Base-by-base conservation (phyloP, 169 alveolate genomes). In the Eimeria acervulina region DNA sequence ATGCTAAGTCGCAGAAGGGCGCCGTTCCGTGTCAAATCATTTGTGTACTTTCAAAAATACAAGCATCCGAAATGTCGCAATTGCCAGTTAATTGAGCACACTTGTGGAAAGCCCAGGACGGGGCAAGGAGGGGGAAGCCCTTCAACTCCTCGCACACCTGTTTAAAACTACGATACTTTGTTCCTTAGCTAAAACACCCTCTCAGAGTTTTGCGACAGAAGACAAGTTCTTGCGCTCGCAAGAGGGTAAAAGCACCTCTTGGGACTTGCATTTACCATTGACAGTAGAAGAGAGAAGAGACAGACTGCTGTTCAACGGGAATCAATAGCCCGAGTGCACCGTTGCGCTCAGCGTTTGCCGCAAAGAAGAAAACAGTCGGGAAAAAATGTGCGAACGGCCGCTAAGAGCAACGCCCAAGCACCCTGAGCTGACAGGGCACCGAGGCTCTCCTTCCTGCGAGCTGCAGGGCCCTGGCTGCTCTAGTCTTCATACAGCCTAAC, bases 341-440 rank as follows among this genome's bases (percentile, higher is more conserved):
- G 17, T 72, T 2, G 15, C 47, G 83, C 83, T 31, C 51, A 72
- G 23, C 28, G 15, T 17, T 1, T 15, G 83, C 31, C 83, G 83
- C 83, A 72, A 36, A 36, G 89, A 80, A 80, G 42, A 80, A 42
- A 42, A 42, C 89, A 42, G n/a, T 80, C 89, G 12, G 89, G 23
- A 80, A 42, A 80, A 80, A 80, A 80, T 80, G 89, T 17, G 42
- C 89, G 44, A 28, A 44, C 28, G 68, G 89, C 66, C 31, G n/a
- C 8, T n/a, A 28, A 80, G 42, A 23, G n/a, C 13, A 36, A 72
- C n/a, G 83, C 83, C 31, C 19, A 15, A 36, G 52, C 51, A 10
- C 47, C n/a, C 1, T 72, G 83, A 72, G 51, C 83, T 68, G 40
- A 7, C 78, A 61, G 72, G 78, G 78, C n/a, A 68, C 8, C 12